Evolutionary conservation across 139 green algal species (phyloP).

Genomic region (Diplosphaera chodatii): DNA sequence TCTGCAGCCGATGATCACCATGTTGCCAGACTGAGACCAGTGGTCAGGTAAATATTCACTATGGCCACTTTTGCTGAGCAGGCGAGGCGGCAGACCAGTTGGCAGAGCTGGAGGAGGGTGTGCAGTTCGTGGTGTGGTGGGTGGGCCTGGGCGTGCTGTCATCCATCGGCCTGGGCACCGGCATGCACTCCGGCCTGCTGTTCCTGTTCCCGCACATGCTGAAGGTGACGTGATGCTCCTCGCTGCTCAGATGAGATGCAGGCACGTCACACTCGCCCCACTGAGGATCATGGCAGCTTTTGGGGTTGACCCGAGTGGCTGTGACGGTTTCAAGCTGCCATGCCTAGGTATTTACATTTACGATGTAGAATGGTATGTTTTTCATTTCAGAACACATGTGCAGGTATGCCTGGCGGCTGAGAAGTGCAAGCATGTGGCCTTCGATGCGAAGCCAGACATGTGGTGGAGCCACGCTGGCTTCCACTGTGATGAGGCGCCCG

Average conservation of each 20-base stretch:
- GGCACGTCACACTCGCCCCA: background rate
- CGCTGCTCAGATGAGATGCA: background rate
- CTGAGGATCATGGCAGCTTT: no score
- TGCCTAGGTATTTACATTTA: no score
- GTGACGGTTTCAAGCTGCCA: no score
- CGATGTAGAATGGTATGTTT: no score
- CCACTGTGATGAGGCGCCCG: conserved; percentile 38
- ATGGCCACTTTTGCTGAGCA: no score
- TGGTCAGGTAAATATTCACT: no score
- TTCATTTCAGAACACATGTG: conserved; percentile 9
- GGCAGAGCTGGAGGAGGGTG: conserved; percentile 14
- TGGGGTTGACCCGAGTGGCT: no score
- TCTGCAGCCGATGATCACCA: no score
- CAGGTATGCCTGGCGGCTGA: conserved; percentile 82
- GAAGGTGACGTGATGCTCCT: conserved; percentile 52
- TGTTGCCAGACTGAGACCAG: no score
- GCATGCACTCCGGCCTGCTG: conserved; percentile 90
- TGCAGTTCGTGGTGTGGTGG: conserved; percentile 79
- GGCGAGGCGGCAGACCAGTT: background rate
- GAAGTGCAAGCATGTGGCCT: conserved; percentile 68
- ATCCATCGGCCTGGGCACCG: conserved; percentile 83
- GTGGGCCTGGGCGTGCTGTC: conserved; percentile 81
- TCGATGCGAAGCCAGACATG: conserved; percentile 63
- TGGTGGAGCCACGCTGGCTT: conserved; percentile 74
- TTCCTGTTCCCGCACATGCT: conserved; percentile 95